Evolutionary conservation across 768 basidiomycete genomes (phyloP).

Genomic region (Lactarius tabidus): DNA sequence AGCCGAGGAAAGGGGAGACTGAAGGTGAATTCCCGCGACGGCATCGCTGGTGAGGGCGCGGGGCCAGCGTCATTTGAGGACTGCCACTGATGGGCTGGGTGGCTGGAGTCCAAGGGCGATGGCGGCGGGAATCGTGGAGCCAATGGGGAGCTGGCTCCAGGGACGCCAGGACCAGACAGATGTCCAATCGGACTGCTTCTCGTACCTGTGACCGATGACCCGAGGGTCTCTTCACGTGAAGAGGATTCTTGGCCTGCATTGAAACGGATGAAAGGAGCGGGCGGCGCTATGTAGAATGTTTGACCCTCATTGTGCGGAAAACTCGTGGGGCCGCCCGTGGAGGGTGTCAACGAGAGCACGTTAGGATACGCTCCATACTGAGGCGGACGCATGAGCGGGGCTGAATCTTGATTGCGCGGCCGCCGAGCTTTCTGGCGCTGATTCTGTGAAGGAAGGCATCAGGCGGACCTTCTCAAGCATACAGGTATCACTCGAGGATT

Average conservation of each 20-base stretch:
- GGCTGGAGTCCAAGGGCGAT: neutral
- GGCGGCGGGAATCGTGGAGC: neutral
- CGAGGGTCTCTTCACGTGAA: conserved; percentile 2
- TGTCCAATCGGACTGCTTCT: conserved; percentile 7
- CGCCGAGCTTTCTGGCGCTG: conserved; percentile 84
- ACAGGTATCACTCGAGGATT: conserved; percentile 26
- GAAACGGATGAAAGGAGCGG: conserved; percentile 12
- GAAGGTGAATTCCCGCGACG: conserved; percentile 18
- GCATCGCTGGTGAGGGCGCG: neutral
- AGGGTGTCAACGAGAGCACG: conserved; percentile 35
- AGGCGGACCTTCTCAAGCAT: conserved; percentile 16
- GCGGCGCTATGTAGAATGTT: conserved; percentile 10
- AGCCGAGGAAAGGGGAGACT: conserved; percentile 19
- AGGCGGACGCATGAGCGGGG: conserved; percentile 49
- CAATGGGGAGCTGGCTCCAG: conserved; percentile 18
- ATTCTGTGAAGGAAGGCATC: conserved; percentile 49
- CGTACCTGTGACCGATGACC: neutral
- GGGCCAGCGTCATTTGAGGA: neutral
- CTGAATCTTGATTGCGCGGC: conserved; percentile 56
- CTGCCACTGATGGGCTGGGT: neutral
- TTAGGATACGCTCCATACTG: conserved; percentile 63
- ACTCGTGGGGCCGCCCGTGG: conserved; percentile 26
- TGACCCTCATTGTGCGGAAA: conserved; percentile 19
- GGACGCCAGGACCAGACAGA: conserved; percentile 25
- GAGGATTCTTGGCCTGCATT: neutral